Evolutionary conservation across 371 early-diverging fungal species (phyloP), one percentile per base, ranked within the genome.

Genomic region (Rhizopus sp.): DNA sequence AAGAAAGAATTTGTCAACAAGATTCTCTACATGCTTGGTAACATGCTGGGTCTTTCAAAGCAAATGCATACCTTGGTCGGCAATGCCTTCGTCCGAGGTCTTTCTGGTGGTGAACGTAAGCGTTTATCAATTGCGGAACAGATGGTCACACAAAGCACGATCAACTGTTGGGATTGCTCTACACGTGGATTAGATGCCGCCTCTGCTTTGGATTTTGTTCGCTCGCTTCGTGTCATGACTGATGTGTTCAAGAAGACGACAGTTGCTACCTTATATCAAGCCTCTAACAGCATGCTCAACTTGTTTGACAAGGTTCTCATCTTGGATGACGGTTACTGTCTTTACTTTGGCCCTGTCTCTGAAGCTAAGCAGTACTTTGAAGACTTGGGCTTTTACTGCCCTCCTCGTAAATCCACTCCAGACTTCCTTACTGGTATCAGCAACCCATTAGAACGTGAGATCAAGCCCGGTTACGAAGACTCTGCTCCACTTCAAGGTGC

Each of bases 151-250:
- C 76, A 76, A 57, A 82, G 88, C 32, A 70, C 79, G 13, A 73
- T 89, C 52, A 80, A 86, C 40, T 77, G 90, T 52, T 83, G 88
- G 78, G 91, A 92, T 64, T 89, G 88, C 51, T 82, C 88, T 39
- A 89, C 88, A n/a, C 83, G 82, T 54, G 92, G 93, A 51, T 63
- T 94, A n/a, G 95, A 94, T 74, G 80, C 89, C n/a, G 84, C 89
- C 50, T 89, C 88, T 35, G 91, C 93, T 49, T 73, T 87, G 15
- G 85, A 86, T 61, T 84, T 85, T 55, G 69, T 87, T 17, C 70
- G 80, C 60, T 77, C 80, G 38, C 73, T 88, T 37, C 82, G 82
- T 61, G 77, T 82, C 46, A 72, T 77, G 66, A 77, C 80, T 34
- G 81, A 84, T 42, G 70, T 78, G 7, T 41, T 75, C 51, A 81